Evolutionary conservation across 192 early-diverging fungal genomes (phyloP).

Genomic region (Spizellomyces sp.): DNA sequence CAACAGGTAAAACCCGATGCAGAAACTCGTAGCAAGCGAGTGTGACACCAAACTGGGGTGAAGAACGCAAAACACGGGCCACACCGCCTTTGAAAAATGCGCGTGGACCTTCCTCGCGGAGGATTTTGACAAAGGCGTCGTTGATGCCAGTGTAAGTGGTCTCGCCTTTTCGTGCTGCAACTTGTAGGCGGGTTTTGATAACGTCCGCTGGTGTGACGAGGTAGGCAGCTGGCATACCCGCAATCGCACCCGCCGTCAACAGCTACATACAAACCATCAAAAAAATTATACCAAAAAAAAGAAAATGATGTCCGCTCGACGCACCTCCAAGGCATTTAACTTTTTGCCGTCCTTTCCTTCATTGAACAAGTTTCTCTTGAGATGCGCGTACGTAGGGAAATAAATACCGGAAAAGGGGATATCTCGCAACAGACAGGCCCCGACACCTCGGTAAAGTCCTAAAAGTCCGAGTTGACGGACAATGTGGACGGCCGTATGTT

Average conservation of each 20-base stretch:
- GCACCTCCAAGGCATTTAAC: slow-evolving; percentile 49
- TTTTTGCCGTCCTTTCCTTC: slow-evolving; percentile 78
- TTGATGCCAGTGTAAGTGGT: slow-evolving; percentile 82
- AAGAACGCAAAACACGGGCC: slow-evolving; percentile 87
- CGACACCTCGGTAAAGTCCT: slow-evolving; percentile 93
- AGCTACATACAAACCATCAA: slow-evolving; percentile 57
- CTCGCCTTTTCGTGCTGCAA: slow-evolving; percentile 86
- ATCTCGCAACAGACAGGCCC: slow-evolving; percentile 92
- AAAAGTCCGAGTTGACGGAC: slow-evolving; percentile 86
- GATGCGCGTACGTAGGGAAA: slow-evolving; percentile 96
- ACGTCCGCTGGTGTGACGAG: slow-evolving; percentile 97
- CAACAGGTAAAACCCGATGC: slow-evolving; percentile 48
- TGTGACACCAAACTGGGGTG: slow-evolving; percentile 98
- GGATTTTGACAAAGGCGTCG: slow-evolving; percentile 87
- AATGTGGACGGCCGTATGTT: slow-evolving; percentile 81
- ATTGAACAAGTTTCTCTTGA: slow-evolving; percentile 90
- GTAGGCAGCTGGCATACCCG: slow-evolving; percentile 97
- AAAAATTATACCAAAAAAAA: neutral
- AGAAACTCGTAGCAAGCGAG: slow-evolving; percentile 90
- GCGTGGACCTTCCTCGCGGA: slow-evolving; percentile 85
- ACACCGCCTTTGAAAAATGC: slow-evolving; percentile 98
- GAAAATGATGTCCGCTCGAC: neutral
- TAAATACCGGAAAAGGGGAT: slow-evolving; percentile 98
- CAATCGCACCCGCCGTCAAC: slow-evolving; percentile 85
- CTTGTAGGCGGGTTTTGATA: slow-evolving; percentile 91